These are phyloP conservation scores for Botryotinia calthae DNA, from an alignment of 2,329 filamentous ascomycete species.

Conservation along the genomic window DNA sequence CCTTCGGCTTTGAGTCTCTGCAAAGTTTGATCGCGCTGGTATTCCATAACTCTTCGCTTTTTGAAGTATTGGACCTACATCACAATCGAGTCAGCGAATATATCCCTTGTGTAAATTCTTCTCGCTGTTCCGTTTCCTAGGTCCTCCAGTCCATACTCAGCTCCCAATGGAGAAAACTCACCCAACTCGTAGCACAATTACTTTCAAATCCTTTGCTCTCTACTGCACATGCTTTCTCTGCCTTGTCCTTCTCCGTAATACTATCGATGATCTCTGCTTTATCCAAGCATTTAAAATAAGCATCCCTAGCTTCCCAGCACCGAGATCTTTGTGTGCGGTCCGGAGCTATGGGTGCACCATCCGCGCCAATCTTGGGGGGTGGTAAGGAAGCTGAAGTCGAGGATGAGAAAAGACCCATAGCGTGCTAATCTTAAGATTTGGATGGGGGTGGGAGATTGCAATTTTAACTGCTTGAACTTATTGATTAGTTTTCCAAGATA, in stretches of 20 bases:
- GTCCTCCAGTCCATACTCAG: not conserved
- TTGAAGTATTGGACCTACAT: conserved; percentile 92
- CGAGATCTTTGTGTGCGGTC: conserved; percentile 74
- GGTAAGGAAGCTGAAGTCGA: conserved; percentile 37
- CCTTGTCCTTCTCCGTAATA: conserved; percentile 55
- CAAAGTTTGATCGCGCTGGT: conserved; percentile 77
- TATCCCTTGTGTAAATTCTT: conserved; percentile 22
- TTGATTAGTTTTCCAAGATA: not conserved
- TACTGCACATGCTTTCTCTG: conserved; percentile 55
- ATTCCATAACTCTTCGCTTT: conserved; percentile 89
- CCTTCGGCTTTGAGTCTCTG: conserved; percentile 72
- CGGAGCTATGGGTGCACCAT: conserved; percentile 73
- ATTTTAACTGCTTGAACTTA: not conserved
- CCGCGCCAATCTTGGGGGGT: conserved; percentile 48
- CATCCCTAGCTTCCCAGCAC: conserved; percentile 89
- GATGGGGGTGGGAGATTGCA: not conserved
- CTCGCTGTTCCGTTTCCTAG: too few species aligned
- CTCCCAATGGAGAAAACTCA: conserved; percentile 46
- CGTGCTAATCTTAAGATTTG: not conserved
- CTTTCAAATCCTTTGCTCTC: conserved; percentile 70
- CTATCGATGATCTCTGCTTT: conserved; percentile 76
- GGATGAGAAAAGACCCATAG: conserved; percentile 52
- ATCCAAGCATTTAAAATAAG: conserved; percentile 86
- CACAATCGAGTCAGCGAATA: conserved; percentile 10
- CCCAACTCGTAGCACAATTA: conserved; percentile 89